A percentile compares a stretch with the other conserved stretches of the same genome.
Conservation (phyloP, 306 rosid genomes). For the Lathyrus tuberosus region DNA sequence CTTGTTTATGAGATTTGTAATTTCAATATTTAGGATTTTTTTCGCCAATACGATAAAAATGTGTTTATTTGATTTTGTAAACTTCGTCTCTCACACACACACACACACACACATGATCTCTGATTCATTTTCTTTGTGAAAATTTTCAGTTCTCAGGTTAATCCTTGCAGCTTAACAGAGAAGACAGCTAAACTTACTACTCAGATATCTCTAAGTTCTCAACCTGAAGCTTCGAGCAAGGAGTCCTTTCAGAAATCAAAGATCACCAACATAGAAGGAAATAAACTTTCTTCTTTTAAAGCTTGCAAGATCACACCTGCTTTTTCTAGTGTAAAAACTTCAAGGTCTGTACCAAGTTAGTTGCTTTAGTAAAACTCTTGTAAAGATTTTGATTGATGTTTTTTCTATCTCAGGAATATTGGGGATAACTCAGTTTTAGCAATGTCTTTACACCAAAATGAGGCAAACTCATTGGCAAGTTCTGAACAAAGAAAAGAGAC, state of each 20-base stretch:
- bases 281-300: constrained; percentile 50
- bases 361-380: constrained; percentile 21
- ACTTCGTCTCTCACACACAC: not conserved
- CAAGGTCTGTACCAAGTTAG: constrained; percentile 49
- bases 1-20: constrained; percentile 19
- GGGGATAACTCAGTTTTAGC: constrained; percentile 46
- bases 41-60: constrained; percentile 4
- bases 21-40: not conserved
- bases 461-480: constrained; percentile 35
- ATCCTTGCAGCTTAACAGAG: constrained; percentile 48
- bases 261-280: constrained; percentile 51
- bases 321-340: constrained; percentile 53
- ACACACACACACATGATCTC: not conserved
- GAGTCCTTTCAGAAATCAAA: constrained; percentile 48
- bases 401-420: constrained; percentile 44
- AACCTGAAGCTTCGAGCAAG: constrained; percentile 43
- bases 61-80: constrained; percentile 11
- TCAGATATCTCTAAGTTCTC: constrained; percentile 46
- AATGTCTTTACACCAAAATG: constrained; percentile 48
- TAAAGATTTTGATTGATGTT: constrained; percentile 29
- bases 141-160: constrained; percentile 56
- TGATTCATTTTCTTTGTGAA: constrained; percentile 11
- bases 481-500: constrained; percentile 46
- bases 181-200: constrained; percentile 42
- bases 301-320: constrained; percentile 49